Percentiles rank a stretch among this genome's conserved stretches.
phyloP scores from a whole-genome alignment of 2,329 filamentous ascomycete species.

The Scytalidium sp. region DNA sequence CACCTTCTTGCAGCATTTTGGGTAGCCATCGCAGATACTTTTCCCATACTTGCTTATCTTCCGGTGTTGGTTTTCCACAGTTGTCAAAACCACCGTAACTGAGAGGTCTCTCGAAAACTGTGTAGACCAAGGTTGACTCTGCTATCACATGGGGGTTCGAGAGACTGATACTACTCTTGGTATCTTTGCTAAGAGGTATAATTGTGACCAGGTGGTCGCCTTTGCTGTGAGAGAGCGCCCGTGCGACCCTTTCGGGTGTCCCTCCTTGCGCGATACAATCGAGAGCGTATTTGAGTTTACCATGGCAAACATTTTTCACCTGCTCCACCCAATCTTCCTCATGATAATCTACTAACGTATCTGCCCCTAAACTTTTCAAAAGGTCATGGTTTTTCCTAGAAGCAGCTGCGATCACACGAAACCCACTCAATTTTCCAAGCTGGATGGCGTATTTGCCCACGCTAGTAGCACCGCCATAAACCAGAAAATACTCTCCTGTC shows the following conservation, averaged over 20 bases:
- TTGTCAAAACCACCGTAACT: slow-evolving; percentile 24
- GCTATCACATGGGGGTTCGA: slow-evolving; percentile 17
- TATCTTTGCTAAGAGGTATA: slow-evolving; percentile 17
- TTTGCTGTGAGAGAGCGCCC: slow-evolving; percentile 26
- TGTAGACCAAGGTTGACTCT: slow-evolving; percentile 31
- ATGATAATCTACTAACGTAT: neutral
- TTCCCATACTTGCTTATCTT: slow-evolving; percentile 30
- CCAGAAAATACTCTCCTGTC: neutral
- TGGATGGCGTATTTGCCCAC: neutral
- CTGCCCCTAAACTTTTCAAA: neutral
- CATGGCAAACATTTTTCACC: neutral
- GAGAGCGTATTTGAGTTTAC: slow-evolving; percentile 23
- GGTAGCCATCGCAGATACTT: slow-evolving; percentile 29
- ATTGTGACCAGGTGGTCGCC: slow-evolving; percentile 25
- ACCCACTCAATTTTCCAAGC: neutral
- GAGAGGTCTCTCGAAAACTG: slow-evolving; percentile 26
- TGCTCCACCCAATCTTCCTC: neutral
- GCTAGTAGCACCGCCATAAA: neutral
- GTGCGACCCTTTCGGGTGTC: slow-evolving; percentile 18
- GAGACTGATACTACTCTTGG: slow-evolving; percentile 14
- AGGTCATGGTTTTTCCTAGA: neutral
- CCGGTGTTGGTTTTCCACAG: slow-evolving; percentile 22
- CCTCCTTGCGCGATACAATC: slow-evolving; percentile 27
- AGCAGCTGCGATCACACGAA: neutral
- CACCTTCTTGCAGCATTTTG: slow-evolving; percentile 21